phyloP scores from a whole-genome alignment of 192 early-diverging fungal species.

The Coemansia sp. region DNA sequence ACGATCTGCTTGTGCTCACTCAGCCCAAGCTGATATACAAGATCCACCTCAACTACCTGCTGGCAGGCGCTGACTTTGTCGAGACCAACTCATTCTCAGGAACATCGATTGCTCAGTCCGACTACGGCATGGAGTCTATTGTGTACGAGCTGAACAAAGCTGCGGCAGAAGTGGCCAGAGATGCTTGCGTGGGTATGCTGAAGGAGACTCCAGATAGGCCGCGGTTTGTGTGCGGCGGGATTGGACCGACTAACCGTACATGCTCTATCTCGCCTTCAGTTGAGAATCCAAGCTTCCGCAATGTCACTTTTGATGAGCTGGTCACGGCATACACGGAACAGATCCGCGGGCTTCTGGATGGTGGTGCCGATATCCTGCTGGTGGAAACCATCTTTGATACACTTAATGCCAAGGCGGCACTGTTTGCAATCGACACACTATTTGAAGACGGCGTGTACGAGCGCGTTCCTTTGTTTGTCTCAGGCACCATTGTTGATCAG shows the following conservation, averaged over 20 bases:
- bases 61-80: slow-evolving; percentile 89
- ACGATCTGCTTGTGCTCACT: slow-evolving; percentile 91
- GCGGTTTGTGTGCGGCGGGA: slow-evolving; percentile 86
- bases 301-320: slow-evolving; percentile 92
- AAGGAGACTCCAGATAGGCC: slow-evolving; percentile 72
- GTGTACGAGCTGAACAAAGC: slow-evolving; percentile 94
- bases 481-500: slow-evolving; percentile 96
- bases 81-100: slow-evolving; percentile 97
- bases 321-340: slow-evolving; percentile 91
- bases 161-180: slow-evolving; percentile 79
- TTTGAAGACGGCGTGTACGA: slow-evolving; percentile 79
- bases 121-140: slow-evolving; percentile 81
- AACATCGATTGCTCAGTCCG: slow-evolving; percentile 89
- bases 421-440: slow-evolving; percentile 86
- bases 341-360: slow-evolving; percentile 86
- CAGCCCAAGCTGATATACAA: slow-evolving; percentile 83
- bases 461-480: slow-evolving; percentile 70
- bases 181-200: slow-evolving; percentile 80
- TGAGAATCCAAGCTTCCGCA: slow-evolving; percentile 92
- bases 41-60: slow-evolving; percentile 89
- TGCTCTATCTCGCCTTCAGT: slow-evolving; percentile 96
- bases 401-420: slow-evolving; percentile 93
- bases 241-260: slow-evolving; percentile 94
- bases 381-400: slow-evolving; percentile 99
- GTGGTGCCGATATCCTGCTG: slow-evolving; percentile 88